phyloP scores from a whole-genome alignment of 2,329 filamentous ascomycete species.

The Akanthomyces lecanii region DNA sequence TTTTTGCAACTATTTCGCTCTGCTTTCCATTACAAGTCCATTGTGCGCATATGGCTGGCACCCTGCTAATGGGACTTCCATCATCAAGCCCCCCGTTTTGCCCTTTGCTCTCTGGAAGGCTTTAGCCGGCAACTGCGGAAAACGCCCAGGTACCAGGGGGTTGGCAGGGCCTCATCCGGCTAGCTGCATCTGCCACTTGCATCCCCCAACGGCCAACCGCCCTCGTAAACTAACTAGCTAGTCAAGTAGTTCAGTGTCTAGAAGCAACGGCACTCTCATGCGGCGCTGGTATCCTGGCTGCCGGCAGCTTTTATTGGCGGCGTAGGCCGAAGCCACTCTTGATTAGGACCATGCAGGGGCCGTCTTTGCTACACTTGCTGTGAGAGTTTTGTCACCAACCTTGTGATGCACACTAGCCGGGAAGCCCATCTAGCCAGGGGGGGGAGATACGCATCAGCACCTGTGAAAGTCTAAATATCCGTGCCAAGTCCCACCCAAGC shows the following conservation, averaged over 20 bases:
- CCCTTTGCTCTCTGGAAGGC: no score
- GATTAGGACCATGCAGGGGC: conserved; percentile 2
- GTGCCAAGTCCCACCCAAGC: conserved; percentile 10
- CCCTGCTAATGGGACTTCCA: no score
- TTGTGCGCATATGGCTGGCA: no score
- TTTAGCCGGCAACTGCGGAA: neutral
- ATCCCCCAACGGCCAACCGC: neutral
- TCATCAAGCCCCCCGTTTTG: no score
- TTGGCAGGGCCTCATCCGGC: neutral
- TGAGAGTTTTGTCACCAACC: conserved; percentile 1
- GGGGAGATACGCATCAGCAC: neutral
- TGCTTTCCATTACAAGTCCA: neutral
- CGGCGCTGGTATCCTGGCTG: neutral
- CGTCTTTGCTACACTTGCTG: neutral
- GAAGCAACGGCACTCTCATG: no score
- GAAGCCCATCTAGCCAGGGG: neutral
- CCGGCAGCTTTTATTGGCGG: neutral
- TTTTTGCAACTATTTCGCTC: neutral
- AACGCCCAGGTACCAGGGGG: neutral
- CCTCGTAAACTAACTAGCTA: neutral
- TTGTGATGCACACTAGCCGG: neutral
- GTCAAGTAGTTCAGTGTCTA: neutral
- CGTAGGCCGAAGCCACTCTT: neutral
- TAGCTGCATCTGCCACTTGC: neutral
- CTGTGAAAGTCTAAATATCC: conserved; percentile 8